A percentile compares a stretch with the other conserved stretches of the same genome.
Conservation (phyloP, 768 basidiomycete species). For the Termitomyces sp. region DNA sequence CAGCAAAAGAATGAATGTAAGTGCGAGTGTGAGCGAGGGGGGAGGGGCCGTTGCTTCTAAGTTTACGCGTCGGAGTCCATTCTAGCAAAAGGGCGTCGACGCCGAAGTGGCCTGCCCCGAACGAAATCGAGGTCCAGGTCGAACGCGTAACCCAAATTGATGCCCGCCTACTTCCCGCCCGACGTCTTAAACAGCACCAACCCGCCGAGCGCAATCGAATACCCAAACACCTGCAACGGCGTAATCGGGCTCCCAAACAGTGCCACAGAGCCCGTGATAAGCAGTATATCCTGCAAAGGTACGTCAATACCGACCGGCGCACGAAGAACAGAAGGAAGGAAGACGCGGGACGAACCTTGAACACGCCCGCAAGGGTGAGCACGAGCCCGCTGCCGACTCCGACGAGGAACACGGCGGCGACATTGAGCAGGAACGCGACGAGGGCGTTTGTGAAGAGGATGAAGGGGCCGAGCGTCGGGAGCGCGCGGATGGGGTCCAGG, state of each 20-base stretch:
- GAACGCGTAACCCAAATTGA: no score
- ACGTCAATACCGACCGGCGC: no score
- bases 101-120: no score
- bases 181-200: conserved; percentile 83
- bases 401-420: conserved; percentile 93
- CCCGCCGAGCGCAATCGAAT: conserved; percentile 83
- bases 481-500: conserved; percentile 75
- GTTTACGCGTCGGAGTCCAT: no score
- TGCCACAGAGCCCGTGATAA: conserved; percentile 87
- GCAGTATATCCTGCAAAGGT: conserved; percentile 91
- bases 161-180: conserved; percentile 56
- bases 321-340: background rate
- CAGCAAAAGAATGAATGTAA: no score
- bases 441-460: conserved; percentile 81
- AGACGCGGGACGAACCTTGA: conserved; percentile 65
- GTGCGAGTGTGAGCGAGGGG: no score
- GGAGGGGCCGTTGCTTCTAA: no score
- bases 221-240: conserved; percentile 84
- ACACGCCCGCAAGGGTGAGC: conserved; percentile 90
- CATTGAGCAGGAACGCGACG: conserved; percentile 85
- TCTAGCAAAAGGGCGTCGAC: no score
- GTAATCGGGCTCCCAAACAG: conserved; percentile 81
- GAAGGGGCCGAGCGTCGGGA: conserved; percentile 60
- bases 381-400: conserved; percentile 85
- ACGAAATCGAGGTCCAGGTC: no score